Conservation (phyloP, 2,329 filamentous ascomycete species). For the Arthrobotrys megalospora region DNA sequence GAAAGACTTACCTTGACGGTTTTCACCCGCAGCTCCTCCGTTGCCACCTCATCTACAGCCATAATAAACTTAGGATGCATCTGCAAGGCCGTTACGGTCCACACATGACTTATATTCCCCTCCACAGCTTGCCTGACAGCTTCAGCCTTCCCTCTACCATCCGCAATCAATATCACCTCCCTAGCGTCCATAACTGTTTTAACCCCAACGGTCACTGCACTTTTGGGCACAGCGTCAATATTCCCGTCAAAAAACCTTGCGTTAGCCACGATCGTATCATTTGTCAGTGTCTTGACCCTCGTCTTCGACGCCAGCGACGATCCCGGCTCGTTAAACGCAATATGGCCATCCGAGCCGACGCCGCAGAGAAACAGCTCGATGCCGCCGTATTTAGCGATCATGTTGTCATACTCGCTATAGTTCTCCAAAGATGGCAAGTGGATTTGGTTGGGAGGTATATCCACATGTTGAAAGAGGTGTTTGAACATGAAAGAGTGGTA, state of each 20-base stretch:
- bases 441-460: constrained; percentile 85
- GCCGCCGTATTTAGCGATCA: constrained; percentile 80
- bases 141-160: constrained; percentile 83
- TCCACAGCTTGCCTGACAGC: constrained; percentile 86
- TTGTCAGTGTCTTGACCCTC: constrained; percentile 87
- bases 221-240: constrained; percentile 80
- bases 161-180: constrained; percentile 86
- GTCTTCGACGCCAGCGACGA: constrained; percentile 83
- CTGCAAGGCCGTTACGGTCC: constrained; percentile 86
- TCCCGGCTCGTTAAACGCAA: constrained; percentile 91
- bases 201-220: constrained; percentile 87
- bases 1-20: constrained; percentile 72
- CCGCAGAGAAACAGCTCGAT: constrained; percentile 90
- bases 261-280: constrained; percentile 89
- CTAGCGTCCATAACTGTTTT: constrained; percentile 85
- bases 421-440: constrained; percentile 85
- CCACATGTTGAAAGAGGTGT: constrained; percentile 88
- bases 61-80: constrained; percentile 85
- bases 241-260: constrained; percentile 86
- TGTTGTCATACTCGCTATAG: constrained; percentile 83
- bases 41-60: constrained; percentile 85
- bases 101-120: constrained; percentile 89
- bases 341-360: constrained; percentile 88
- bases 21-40: constrained; percentile 80
- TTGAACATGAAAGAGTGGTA: constrained; percentile 96